Evolutionary conservation across 768 basidiomycete genomes (phyloP), one percentile per base, ranked within the genome.

Genomic region (Mycena sanguinolenta): DNA sequence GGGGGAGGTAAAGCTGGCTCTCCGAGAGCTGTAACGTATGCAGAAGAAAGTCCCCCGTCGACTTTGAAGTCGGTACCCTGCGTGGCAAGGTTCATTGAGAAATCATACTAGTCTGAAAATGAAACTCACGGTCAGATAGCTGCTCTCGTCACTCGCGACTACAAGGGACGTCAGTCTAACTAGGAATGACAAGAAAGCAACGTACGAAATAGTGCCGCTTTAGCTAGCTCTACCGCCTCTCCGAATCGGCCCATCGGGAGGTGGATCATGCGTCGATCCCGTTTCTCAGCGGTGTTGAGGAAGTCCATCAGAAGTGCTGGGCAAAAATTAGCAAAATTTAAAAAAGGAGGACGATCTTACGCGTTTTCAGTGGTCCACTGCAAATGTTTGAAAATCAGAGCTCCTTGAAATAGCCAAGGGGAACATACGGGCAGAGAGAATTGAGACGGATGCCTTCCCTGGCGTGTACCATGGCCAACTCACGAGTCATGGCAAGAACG

Each of bases 231-330:
- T 71, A 99, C 86, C 0, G 97, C 98, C 84, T 98, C 96, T 42
- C 97, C 97, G 79, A 99, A 99, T 70, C 97, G 90, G 70, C 97
- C 97, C 95, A 98, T 95, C 1, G 97, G 97, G 19, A 97, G 88
- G 75, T 96, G 95, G 25, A 95, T 91, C 78, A 98, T 78, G 54
- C 98, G 89, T 32, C 98, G 91, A 52, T 98, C 90, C 68, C 93
- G 90, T 84, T 99, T 99, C 86, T 99, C 98, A 53, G 92, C 85
- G 23, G 98, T 98, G 82, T 99, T 90, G 77, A 99, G 89, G 88
- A 97, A 99, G 81, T 99, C 92, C 98, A 99, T 99, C 32, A 99
- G 87, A 54, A 99, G 90, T 44, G 97, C 95, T 97, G 77, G 50
- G 27, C 23, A 39, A 21, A n/a, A 30, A 34, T 16, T 17, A 57